phyloP scores from a whole-genome alignment of 129 eudicot species.

The Oenanthe sinensis region DNA sequence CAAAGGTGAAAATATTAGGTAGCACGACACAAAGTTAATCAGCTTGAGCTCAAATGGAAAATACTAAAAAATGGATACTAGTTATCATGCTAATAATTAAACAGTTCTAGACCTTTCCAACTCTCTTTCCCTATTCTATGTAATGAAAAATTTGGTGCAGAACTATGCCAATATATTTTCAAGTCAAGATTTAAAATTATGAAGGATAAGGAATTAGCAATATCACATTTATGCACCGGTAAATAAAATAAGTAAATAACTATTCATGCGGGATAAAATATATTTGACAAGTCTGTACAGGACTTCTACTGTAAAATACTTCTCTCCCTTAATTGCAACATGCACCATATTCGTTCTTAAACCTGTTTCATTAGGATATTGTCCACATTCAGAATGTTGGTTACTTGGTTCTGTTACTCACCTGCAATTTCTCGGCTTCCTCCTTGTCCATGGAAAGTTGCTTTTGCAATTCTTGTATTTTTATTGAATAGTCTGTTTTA shows the following conservation, averaged over 20 bases:
- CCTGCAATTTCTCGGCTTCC: conserved; percentile 91
- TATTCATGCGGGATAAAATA: background rate
- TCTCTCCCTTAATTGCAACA: background rate
- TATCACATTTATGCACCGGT: background rate
- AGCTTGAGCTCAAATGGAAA: conserved; percentile 5
- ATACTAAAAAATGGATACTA: background rate
- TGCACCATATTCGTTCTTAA: background rate
- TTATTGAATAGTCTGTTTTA: conserved; percentile 72
- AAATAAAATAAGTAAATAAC: background rate
- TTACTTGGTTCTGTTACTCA: conserved; percentile 8
- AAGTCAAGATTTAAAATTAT: background rate
- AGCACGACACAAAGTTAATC: background rate
- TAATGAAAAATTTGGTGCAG: background rate
- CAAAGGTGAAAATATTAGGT: conserved; percentile 9
- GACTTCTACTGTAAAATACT: background rate
- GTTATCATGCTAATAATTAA: background rate
- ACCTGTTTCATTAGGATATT: background rate
- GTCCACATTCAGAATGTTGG: background rate
- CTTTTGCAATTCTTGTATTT: conserved; percentile 88
- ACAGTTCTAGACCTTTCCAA: background rate
- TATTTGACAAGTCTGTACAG: background rate
- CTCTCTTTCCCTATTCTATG: background rate
- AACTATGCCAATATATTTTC: background rate
- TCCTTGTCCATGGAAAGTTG: conserved; percentile 89
- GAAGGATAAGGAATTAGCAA: background rate